Base-by-base conservation (phyloP, 208 protist species). In the Trypanosoma melophagium region DNA sequence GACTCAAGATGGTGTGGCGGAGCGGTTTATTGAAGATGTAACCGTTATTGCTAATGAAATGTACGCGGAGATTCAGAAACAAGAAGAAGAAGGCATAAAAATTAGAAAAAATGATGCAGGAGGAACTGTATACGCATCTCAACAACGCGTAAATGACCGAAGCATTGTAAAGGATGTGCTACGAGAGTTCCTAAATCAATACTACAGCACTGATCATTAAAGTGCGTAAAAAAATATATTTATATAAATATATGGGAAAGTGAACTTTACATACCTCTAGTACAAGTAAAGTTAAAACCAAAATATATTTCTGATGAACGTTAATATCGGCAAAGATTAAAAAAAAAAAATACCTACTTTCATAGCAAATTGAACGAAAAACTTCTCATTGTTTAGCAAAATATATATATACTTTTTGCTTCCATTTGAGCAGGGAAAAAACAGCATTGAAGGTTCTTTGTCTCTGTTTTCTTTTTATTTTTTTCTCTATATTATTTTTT, bases 101-200 rank as follows among this genome's bases (percentile, higher is more conserved):
- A 35, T 74, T 5, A 56, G 49, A 8, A 56, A 72, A 5, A 72
- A 63, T 22, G 52, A 76, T 9, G 72, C 66, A 4, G 83, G 88
- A 47, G 93, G 77, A 19, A 92, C 95, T 31, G 71, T 98, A 41
- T 99, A 99, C 69, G 97, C 96, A 66, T 94, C 93, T 49, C 85
- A 93, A 22, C 87, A 97, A 49, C 77, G 81, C 56, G 65, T 99
- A 17, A 87, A 90, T 7, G 97, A 99, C 65, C 79, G 93, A 47
- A 87, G 76, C 25, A 94, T 98, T 38, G 71, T 98, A 61, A 79
- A 95, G 60, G 91, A 97, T 60, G 76, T 94, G 2, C 71, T 93
- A 17, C 71, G 77, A 19, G 86, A 92, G 66, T 96, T 90, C 69
- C 75, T 96, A 5, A 89, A 84, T 59, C 72, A 64, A 16, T 96